Conservation (phyloP, 2,329 filamentous ascomycete genomes). For the Onygenales sp. region DNA sequence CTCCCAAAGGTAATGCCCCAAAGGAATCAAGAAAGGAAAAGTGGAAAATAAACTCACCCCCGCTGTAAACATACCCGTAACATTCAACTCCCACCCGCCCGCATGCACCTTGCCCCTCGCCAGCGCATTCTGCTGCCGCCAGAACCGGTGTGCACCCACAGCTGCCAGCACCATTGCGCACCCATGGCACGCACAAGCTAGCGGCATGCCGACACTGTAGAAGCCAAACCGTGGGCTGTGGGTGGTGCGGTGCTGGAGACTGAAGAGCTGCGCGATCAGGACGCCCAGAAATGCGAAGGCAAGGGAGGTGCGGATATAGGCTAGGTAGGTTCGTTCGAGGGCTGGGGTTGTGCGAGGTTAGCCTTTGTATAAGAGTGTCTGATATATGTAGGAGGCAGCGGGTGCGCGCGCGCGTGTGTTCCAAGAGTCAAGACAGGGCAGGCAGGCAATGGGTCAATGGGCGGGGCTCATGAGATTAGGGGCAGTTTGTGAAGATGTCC, state of each 20-base stretch:
- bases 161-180: constrained; percentile 37
- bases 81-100: constrained; percentile 32
- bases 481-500: neutral
- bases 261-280: constrained; percentile 58
- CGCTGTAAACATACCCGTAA: constrained; percentile 3
- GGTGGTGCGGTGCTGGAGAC: constrained; percentile 43
- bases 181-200: constrained; percentile 41
- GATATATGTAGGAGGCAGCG: neutral
- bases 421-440: neutral
- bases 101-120: constrained; percentile 28
- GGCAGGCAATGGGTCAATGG: neutral
- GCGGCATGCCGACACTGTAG: constrained; percentile 50
- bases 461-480: neutral
- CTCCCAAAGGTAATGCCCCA: neutral
- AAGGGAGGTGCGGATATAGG: constrained; percentile 61
- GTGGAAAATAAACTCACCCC: constrained; percentile 5
- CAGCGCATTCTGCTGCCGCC: constrained; percentile 47
- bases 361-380: neutral
- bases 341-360: constrained; percentile 36
- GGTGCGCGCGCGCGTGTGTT: neutral
- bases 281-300: constrained; percentile 60
- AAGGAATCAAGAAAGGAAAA: neutral
- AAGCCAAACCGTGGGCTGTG: constrained; percentile 44
- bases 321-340: constrained; percentile 64
- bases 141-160: constrained; percentile 45